Evolutionary conservation across 495 filamentous ascomycete genomes (phyloP), one percentile per base, ranked within the genome.

Genomic region (Hypoxylon fragiforme): DNA sequence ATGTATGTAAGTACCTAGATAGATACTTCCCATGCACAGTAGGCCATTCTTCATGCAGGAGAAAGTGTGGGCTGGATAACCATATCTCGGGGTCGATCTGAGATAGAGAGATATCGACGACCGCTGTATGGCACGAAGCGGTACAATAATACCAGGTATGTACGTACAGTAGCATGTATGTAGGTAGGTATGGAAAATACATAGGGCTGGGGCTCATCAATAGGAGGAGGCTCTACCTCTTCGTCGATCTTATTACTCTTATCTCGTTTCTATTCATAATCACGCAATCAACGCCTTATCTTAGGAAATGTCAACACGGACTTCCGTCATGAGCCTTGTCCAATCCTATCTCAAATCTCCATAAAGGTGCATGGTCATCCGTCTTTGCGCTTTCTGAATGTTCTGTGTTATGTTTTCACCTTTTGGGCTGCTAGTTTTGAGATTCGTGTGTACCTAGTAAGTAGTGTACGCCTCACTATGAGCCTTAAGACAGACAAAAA

Each of bases 241-340:
- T 34, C 16, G 53, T 40, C 48, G 48, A 59, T 58, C 49, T 51
- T 50, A 54, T 63, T 63, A 63, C 58, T 54, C 58, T 13, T n/a
- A 59, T 58, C 49, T 51, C 47, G 54, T 63, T 63, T 58, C 58
- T 54, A 58, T 13, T 35, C 57, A 50, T 26, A 56, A 62, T 62
- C 54, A 58, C 60, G 60, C 60, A 53, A 63, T 63, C 49, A 43
- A 15, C 30, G 15, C 39, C 60, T 63, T 63, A 63, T 63, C 60
- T 63, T 47, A 30, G 35, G 41, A 48, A 53, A 44, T 46, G 44
- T 46, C 41, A 63, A 61, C 44, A 54, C 46, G 32, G 59, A 56
- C 40, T 52, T 20, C 21, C 52, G 13, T 52, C 45, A 43, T 36
- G 15, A 43, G 35, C 35, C 44, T 57, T 43, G 31, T 50, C 48